Evolutionary conservation across 2,329 filamentous ascomycete genomes (phyloP).

Genomic region (Nemania diffusa): DNA sequence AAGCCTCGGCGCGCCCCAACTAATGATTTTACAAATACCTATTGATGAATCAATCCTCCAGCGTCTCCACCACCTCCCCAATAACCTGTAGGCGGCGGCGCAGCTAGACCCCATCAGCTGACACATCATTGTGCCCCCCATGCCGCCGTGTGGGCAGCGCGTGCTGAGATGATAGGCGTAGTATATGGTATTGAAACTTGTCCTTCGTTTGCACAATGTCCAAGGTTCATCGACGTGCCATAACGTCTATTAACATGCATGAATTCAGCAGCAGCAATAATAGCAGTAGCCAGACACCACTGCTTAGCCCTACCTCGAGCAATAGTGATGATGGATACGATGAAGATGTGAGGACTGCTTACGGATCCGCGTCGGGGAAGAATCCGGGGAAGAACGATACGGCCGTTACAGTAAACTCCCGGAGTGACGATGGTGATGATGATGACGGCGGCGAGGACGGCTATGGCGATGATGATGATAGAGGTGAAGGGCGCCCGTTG

Average conservation of each 20-base stretch:
- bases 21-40: conserved; percentile 15
- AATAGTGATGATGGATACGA: conserved; percentile 25
- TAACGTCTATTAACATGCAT: conserved; percentile 41
- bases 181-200: conserved; percentile 8
- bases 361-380: conserved; percentile 45
- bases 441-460: conserved; percentile 21
- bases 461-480: conserved; percentile 10
- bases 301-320: conserved; percentile 41
- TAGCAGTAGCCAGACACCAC: conserved; percentile 39
- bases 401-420: conserved; percentile 29
- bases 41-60: conserved; percentile 15
- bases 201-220: conserved; percentile 36
- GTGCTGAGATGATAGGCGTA: not conserved
- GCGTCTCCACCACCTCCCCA: conserved; percentile 24
- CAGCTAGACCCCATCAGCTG: conserved; percentile 27
- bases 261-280: conserved; percentile 32
- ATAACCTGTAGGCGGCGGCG: not conserved
- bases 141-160: conserved; percentile 10
- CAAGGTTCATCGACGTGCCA: conserved; percentile 41
- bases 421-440: conserved; percentile 16
- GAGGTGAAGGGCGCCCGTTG: conserved; percentile 22
- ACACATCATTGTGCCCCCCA: conserved; percentile 32
- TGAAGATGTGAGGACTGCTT: conserved; percentile 35
- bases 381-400: conserved; percentile 40
- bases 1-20: not conserved